Evolutionary conservation across 2,329 filamentous ascomycete genomes (phyloP).

Genomic region (Xylariomycetidae sp.): DNA sequence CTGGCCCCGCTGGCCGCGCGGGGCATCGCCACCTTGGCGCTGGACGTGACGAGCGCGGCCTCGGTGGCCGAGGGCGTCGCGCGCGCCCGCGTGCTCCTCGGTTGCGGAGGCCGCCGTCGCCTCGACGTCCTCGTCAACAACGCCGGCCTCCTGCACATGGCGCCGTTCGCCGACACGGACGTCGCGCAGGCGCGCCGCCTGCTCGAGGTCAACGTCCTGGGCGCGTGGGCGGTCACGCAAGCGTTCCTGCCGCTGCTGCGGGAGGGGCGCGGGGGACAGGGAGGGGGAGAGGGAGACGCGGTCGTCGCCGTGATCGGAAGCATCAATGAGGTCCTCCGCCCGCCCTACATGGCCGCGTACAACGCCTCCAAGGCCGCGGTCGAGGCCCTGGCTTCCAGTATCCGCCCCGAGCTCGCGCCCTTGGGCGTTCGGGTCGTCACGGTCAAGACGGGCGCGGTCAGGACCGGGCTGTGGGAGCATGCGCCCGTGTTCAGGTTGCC

Average conservation of each 20-base stretch:
- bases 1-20: constrained; percentile 17
- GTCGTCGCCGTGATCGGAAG: constrained; percentile 23
- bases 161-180: constrained; percentile 18
- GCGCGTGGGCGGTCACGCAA: constrained; percentile 25
- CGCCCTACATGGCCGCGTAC: constrained; percentile 25
- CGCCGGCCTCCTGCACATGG: constrained; percentile 16
- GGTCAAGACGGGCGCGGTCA: constrained; percentile 24
- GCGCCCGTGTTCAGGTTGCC: constrained; percentile 6
- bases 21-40: constrained; percentile 19
- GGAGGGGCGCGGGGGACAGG: constrained; percentile 4
- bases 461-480: constrained; percentile 19
- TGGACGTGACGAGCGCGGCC: constrained; percentile 24
- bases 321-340: constrained; percentile 24
- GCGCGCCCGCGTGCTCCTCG: constrained; percentile 5
- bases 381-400: constrained; percentile 14
- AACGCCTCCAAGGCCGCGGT: constrained; percentile 27
- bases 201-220: constrained; percentile 24
- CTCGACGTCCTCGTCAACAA: constrained; percentile 25
- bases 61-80: constrained; percentile 18
- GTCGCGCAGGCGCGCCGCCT: constrained; percentile 14
- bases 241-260: constrained; percentile 26
- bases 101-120: background rate
- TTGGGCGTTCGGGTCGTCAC: constrained; percentile 26
- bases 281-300: constrained; percentile 10
- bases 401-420: constrained; percentile 26